These are phyloP conservation scores for Apophysomyces ossiformis DNA, from an alignment of 371 early-diverging fungal genomes.

Conservation along the genomic window DNA sequence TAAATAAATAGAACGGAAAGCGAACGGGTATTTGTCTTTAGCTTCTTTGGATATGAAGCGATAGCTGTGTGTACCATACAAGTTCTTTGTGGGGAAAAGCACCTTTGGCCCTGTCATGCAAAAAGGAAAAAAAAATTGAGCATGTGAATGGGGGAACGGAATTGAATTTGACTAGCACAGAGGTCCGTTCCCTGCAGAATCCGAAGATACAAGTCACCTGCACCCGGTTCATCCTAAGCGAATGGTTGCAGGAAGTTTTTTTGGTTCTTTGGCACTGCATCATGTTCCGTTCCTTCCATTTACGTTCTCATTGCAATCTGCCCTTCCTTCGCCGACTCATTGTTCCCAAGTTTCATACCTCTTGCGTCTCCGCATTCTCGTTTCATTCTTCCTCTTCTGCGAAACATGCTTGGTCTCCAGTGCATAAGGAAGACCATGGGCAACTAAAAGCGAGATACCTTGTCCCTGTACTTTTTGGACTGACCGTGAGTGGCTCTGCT, in stretches of 20 bases:
- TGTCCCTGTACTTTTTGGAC: conserved; percentile 25
- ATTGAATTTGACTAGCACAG: too few relatives aligned
- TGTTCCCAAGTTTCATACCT: background rate
- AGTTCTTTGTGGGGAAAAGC: too few relatives aligned
- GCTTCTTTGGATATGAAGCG: too few relatives aligned
- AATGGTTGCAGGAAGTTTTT: too few relatives aligned
- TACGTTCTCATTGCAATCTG: background rate
- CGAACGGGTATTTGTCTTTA: too few relatives aligned
- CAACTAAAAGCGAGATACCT: conserved; percentile 15
- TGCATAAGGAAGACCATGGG: background rate
- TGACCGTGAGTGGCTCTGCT: conserved; percentile 14
- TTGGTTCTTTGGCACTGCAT: background rate
- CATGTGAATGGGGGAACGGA: too few relatives aligned
- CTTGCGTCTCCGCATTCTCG: background rate
- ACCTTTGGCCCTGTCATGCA: too few relatives aligned
- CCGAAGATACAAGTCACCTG: too few relatives aligned
- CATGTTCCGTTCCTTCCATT: background rate
- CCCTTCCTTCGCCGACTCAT: background rate
- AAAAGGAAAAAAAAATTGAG: too few relatives aligned
- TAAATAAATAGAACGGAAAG: conserved; percentile 22
- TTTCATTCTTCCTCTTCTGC: background rate
- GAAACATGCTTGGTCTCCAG: background rate
- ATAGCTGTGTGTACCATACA: too few relatives aligned
- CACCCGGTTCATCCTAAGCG: too few relatives aligned
- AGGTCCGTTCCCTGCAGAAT: too few relatives aligned